These are phyloP conservation scores for Penicillium olsonii DNA, from an alignment of 2,329 filamentous ascomycete species.

Conservation along the genomic window DNA sequence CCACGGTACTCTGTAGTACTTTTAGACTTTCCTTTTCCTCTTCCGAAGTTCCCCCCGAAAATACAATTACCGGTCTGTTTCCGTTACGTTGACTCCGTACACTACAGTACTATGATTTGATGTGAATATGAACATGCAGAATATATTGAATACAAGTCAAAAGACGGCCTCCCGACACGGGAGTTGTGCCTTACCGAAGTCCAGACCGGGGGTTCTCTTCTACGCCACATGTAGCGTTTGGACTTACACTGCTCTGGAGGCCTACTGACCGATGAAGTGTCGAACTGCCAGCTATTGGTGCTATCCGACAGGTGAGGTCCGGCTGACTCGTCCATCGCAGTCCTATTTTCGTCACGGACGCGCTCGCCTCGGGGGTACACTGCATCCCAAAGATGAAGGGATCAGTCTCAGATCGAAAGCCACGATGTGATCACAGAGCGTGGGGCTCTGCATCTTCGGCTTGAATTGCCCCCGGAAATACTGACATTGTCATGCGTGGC, in stretches of 20 bases:
- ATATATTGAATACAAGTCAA: too few species aligned
- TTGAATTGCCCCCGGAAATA: not conserved
- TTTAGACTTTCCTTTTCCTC: conserved; percentile 1
- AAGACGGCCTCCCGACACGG: conserved; percentile 2
- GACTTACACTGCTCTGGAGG: conserved; percentile 5
- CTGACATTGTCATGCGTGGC: not conserved
- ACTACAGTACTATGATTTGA: too few species aligned
- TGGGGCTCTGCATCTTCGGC: not conserved
- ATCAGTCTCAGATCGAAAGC: conserved; percentile 18
- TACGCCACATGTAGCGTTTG: conserved; percentile 14
- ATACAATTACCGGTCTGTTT: conserved; percentile 32
- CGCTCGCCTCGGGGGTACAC: conserved; percentile 10
- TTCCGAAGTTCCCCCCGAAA: conserved; percentile 4
- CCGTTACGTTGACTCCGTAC: too few species aligned
- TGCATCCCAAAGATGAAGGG: conserved; percentile 8
- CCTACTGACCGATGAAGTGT: conserved; percentile 30
- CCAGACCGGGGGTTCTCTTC: conserved; percentile 11
- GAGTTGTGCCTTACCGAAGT: conserved; percentile 7
- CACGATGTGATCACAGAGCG: conserved; percentile 15
- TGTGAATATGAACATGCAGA: too few species aligned
- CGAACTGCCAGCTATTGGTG: conserved; percentile 21
- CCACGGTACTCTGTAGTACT: conserved; percentile 7
- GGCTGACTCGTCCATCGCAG: conserved; percentile 32
- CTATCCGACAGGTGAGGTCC: conserved; percentile 20
- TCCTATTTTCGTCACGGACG: conserved; percentile 36